Evolutionary conservation across 768 basidiomycete genomes (phyloP).

Genomic region (Agaricus subrufescens): DNA sequence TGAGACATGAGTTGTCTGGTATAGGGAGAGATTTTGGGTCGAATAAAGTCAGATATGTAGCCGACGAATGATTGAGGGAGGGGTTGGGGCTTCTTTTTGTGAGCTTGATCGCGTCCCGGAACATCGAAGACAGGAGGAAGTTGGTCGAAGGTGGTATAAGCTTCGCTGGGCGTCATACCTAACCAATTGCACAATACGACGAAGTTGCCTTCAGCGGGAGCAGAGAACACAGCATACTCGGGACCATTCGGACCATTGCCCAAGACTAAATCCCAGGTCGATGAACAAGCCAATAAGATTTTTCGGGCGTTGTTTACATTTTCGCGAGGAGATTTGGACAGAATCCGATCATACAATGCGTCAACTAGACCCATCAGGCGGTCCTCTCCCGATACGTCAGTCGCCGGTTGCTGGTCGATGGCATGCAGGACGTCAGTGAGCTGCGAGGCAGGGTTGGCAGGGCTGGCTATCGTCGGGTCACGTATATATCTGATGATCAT

Average conservation of each 20-base stretch:
- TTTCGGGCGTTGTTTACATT: background rate
- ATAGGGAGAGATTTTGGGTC: background rate
- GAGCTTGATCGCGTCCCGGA: no score
- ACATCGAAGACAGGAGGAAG: no score
- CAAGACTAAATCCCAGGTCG: background rate
- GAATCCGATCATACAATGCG: slow-evolving; percentile 2
- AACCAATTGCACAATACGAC: background rate
- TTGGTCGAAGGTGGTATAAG: no score
- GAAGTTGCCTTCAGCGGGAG: no score
- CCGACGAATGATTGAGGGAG: background rate
- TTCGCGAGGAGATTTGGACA: background rate
- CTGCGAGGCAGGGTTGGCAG: background rate
- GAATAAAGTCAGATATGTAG: background rate
- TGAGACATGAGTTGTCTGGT: background rate
- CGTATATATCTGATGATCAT: background rate
- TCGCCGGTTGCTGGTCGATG: background rate
- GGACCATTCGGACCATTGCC: no score
- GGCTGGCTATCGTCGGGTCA: background rate
- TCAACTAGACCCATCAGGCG: slow-evolving; percentile 6
- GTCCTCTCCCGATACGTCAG: background rate
- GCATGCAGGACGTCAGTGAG: background rate
- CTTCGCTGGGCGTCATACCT: no score
- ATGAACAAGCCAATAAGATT: background rate
- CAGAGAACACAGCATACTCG: no score
- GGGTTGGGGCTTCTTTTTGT: no score